Conservation (phyloP, 2,329 filamentous ascomycete species). For the Botrytis fabae region DNA sequence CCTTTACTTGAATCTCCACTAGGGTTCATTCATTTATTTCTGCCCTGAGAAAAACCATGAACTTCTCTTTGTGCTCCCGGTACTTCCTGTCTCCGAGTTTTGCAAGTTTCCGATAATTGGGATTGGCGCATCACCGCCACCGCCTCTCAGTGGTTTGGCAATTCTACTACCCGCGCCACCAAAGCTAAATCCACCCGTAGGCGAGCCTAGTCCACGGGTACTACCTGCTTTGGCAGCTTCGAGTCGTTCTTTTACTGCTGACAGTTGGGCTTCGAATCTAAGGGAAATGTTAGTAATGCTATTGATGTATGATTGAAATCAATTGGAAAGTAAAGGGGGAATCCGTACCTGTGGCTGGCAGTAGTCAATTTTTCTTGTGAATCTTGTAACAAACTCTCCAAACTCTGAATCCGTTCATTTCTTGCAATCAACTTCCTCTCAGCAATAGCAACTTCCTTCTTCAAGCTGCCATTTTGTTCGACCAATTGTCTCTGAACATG, state of each 20-base stretch:
- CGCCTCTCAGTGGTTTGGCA: constrained; percentile 67
- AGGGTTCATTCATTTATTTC: constrained; percentile 32
- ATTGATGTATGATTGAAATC: not conserved
- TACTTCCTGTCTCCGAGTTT: constrained; percentile 47
- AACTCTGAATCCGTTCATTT: constrained; percentile 93
- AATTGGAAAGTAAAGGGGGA: constrained; percentile 23
- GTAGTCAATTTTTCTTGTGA: constrained; percentile 98
- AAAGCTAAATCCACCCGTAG: constrained; percentile 71
- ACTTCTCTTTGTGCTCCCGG: constrained; percentile 37
- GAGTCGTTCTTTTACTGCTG: constrained; percentile 94
- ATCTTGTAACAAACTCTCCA: constrained; percentile 90
- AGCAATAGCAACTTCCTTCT: constrained; percentile 98
- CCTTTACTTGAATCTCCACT: not conserved
- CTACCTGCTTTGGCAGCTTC: constrained; percentile 92
- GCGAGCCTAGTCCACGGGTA: constrained; percentile 75
- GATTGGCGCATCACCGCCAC: constrained; percentile 49
- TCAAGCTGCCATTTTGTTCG: constrained; percentile 93
- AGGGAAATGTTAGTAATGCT: constrained; percentile 28
- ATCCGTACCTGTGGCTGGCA: constrained; percentile 88
- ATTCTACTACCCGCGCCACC: constrained; percentile 63
- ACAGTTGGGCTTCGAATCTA: constrained; percentile 96
- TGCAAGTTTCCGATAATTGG: constrained; percentile 60
- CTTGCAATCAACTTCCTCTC: constrained; percentile 95
- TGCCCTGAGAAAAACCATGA: constrained; percentile 43
- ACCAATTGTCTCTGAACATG: constrained; percentile 97